phyloP scores from a whole-genome alignment of 169 alveolate genomes.

The Babesia divergens region DNA sequence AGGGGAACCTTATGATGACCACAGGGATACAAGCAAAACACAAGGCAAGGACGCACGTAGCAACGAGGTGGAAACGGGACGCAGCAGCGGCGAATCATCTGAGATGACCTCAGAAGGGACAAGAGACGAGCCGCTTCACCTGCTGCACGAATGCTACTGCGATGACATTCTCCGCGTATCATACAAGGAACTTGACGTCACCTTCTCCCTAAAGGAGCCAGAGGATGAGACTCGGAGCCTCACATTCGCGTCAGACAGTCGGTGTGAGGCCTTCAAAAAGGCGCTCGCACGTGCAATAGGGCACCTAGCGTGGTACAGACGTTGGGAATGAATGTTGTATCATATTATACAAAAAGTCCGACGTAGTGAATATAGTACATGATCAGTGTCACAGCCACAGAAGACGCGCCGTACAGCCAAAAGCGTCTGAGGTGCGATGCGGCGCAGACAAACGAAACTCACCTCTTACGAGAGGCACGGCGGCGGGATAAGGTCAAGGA shows the following conservation, averaged over 20 bases:
- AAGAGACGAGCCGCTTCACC: neutral
- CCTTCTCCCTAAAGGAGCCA: neutral
- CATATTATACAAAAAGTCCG: neutral
- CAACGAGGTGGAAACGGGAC: neutral
- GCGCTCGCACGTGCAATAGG: conserved; percentile 37
- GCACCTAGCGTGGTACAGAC: conserved; percentile 46
- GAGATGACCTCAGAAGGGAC: neutral
- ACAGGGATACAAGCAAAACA: neutral
- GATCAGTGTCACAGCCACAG: conserved; percentile 3
- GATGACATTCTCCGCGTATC: neutral
- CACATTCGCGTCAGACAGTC: conserved; percentile 22
- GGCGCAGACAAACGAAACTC: neutral
- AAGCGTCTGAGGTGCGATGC: conserved; percentile 1
- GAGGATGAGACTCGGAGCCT: neutral
- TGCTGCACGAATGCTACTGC: conserved; percentile 4
- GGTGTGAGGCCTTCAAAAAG: conserved; percentile 46
- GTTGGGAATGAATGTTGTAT: conserved; percentile 2
- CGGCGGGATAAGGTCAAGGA: neutral
- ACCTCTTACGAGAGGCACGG: conserved; percentile 9
- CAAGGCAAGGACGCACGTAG: too few relatives aligned
- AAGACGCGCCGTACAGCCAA: conserved; percentile 24
- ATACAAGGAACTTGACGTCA: conserved; percentile 11
- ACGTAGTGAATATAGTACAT: conserved; percentile 22
- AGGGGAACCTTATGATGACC: neutral
- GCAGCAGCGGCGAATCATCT: neutral